Evolutionary conservation across 345 rosid species (phyloP), one percentile per base, ranked within the genome.

Genomic region (Trapa incisa): DNA sequence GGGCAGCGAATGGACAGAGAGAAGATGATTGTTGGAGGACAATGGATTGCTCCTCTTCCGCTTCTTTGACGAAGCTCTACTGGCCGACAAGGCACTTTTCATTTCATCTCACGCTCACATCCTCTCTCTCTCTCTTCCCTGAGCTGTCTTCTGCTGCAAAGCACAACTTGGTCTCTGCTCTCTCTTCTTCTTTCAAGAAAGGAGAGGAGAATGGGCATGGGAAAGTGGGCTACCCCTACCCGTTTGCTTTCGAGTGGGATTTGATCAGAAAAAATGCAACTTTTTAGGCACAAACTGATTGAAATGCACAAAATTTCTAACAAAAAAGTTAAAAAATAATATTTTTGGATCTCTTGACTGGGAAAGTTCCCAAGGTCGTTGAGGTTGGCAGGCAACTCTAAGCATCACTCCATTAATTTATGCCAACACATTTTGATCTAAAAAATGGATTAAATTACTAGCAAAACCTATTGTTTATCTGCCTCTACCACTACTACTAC

Each of bases 1-100:
- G 35, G 8, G 60, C n/a, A 50, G 54, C 54, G 54, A 8, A 13
- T 17, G 8, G 4, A 50, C 54, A 50, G 17, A 10, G 6, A 54
- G 60, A 54, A 54, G 60, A 22, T 22, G 60, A 54, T 41, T 22
- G 35, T 17, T 4, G 6, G 32, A n/a, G 0, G 54, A 16, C n/a
- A n/a, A 17, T 10, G 62, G 62, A 33, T 7, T 8, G 37, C 62
- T 9, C 62, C 37, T 33, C 10, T 33, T 57, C 36, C 37, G 9
- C 62, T 57, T 57, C 62, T 10, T 10, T 10, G 15, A 3, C 1
- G 11, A n/a, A 58, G 63, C 10, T 58, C 63, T 58, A 58, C 1
- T 58, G 63, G 63, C 38, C 63, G 37, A 58, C 63, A 58, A 58
- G 36, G 35, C 32, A 38, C 15, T 58, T 58, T 57, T 33, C 62